These are phyloP conservation scores for Alternaria panax DNA, from an alignment of 2,329 filamentous ascomycete species.

Conservation along the genomic window DNA sequence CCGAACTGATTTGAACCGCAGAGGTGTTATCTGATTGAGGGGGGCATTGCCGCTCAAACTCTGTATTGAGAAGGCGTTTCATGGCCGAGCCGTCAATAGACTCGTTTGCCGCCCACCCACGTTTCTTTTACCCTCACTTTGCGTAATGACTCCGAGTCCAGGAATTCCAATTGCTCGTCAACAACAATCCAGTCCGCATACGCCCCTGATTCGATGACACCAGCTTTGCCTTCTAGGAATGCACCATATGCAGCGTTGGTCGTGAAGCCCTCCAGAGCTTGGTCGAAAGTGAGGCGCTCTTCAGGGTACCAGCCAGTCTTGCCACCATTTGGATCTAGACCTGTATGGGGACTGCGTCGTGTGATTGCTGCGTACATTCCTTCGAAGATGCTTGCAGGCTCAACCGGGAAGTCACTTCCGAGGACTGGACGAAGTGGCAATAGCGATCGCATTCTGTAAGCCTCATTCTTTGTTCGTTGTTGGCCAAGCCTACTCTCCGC, in stretches of 20 bases:
- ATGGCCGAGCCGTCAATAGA: constrained; percentile 39
- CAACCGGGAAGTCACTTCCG: constrained; percentile 76
- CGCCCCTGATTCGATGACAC: constrained; percentile 65
- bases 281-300: constrained; percentile 65
- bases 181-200: constrained; percentile 77
- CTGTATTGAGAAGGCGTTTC: constrained; percentile 14
- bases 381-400: constrained; percentile 71
- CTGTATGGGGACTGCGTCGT: constrained; percentile 63
- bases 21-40: background rate
- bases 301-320: constrained; percentile 65
- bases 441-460: constrained; percentile 72
- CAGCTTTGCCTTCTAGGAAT: constrained; percentile 66
- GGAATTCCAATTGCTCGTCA: constrained; percentile 62
- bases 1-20: background rate
- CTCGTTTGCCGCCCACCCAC: constrained; percentile 67
- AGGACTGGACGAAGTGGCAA: constrained; percentile 64
- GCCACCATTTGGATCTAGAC: constrained; percentile 53
- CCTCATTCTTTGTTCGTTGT: constrained; percentile 62
- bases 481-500: constrained; percentile 67
- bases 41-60: background rate
- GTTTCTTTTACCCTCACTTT: constrained; percentile 68
- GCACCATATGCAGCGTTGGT: constrained; percentile 65
- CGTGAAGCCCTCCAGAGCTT: constrained; percentile 70
- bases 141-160: constrained; percentile 61
- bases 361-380: constrained; percentile 74